phyloP scores from a whole-genome alignment of 78 protist genomes.

The Anaeramoeba flamelloides region DNA sequence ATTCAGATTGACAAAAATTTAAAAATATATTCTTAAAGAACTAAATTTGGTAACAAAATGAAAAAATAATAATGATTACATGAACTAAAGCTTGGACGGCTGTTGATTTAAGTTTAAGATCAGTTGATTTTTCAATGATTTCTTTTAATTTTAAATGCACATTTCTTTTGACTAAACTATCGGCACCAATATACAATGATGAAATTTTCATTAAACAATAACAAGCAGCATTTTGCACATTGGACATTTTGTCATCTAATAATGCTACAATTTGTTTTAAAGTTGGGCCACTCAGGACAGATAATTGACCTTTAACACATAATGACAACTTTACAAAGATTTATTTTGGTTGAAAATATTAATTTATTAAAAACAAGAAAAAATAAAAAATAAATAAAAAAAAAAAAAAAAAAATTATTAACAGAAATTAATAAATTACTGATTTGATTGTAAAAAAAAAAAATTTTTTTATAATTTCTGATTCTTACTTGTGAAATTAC shows the following conservation, averaged over 20 bases:
- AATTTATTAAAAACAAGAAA: too few species aligned
- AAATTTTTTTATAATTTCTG: too few species aligned
- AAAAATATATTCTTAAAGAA: too few species aligned
- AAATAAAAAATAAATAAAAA: too few species aligned
- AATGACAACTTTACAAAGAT: not conserved
- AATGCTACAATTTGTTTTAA: not conserved
- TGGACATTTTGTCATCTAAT: not conserved
- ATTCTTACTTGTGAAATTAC: not conserved
- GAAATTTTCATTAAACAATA: conserved; percentile 2
- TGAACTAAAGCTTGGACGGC: not conserved
- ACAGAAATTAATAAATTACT: too few species aligned
- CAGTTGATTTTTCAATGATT: not conserved
- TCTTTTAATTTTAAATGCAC: not conserved
- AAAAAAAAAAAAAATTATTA: too few species aligned
- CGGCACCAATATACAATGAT: conserved; percentile 1
- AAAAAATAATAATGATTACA: not conserved
- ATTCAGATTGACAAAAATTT: too few species aligned
- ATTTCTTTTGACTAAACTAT: not conserved
- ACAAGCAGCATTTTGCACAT: not conserved
- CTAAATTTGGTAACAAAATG: too few species aligned
- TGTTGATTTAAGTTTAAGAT: not conserved
- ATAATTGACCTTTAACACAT: not conserved
- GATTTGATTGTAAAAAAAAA: too few species aligned
- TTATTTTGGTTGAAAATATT: not conserved
- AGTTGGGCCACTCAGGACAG: not conserved